Base-by-base conservation (phyloP, 768 basidiomycete species). In the Hericium rajendrae region DNA sequence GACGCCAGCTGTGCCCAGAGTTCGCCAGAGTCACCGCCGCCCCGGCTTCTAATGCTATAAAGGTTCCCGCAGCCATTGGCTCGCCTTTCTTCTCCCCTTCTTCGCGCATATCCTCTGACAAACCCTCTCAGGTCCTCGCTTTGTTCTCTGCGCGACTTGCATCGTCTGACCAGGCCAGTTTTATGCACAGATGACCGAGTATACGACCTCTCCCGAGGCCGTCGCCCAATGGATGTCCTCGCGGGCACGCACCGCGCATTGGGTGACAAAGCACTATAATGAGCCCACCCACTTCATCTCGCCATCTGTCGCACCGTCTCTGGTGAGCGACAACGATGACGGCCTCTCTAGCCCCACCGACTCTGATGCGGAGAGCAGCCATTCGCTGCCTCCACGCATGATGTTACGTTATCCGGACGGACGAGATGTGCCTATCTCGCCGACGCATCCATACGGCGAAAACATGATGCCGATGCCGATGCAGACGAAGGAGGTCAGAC, bases 361-460 rank as follows among this genome's bases (percentile, higher is more conserved):
- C 55, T 77, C 77, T 4, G 77, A 78, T 64, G 69, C 68, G 0
- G 73, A 69, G 57, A 78, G 75, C 60, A 61, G 67, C 15, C 72
- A 71, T 58, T 78, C 78, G 0, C 63, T 81, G 11, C 88, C 88
- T 1, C 87, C 88, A 3, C 81, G 78, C 64, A 87, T 90, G 84
- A 70, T 88, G 58, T 70, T 89, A 63, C 79, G 79, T 55, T 90
- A 83, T 67, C 74, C 72, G 20, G 82, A 86, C 65, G 86, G 88
- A n/a, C 46, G 62, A 16, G 61, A 62, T 43, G 52, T 60, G 3
- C 24, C 62, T 10, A 57, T 62, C 32, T 56, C 62, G 20, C 18
- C 16, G n/a, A 15, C 37, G 3, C 28, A 53, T 46, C 43, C 43
- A 11, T 46, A 46, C 43, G 43, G n/a, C 20, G 43, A 46, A 6